Percentiles rank a stretch among this genome's conserved stretches.
Conservation (phyloP, 2,329 filamentous ascomycete genomes). For the Aspergillus versicolor region DNA sequence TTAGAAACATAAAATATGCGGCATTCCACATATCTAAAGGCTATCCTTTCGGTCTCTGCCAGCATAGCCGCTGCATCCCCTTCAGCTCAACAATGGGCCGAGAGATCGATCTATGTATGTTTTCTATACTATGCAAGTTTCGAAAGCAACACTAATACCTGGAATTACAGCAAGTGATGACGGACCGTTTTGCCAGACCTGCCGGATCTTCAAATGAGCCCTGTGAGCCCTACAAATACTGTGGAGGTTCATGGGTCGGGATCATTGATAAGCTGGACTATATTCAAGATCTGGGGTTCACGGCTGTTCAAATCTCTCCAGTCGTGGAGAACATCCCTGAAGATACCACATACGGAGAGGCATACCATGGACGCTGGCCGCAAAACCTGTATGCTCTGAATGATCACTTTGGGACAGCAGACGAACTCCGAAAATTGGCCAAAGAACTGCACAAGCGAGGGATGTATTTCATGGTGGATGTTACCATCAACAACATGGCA, state of each 20-base stretch:
- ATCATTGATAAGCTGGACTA: slow-evolving; percentile 54
- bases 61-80: slow-evolving; percentile 7
- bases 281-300: slow-evolving; percentile 46
- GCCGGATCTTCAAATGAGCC: slow-evolving; percentile 35
- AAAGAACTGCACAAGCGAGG: slow-evolving; percentile 42
- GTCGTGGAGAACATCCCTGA: slow-evolving; percentile 36
- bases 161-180: slow-evolving; percentile 48
- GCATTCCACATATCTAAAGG: neutral
- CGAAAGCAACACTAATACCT: neutral
- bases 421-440: slow-evolving; percentile 45
- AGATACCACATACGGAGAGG: slow-evolving; percentile 37
- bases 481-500: slow-evolving; percentile 42
- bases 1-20: neutral
- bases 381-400: slow-evolving; percentile 48
- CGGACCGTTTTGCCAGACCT: slow-evolving; percentile 55
- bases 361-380: slow-evolving; percentile 50
- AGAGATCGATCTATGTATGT: slow-evolving; percentile 52
- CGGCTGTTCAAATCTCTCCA: slow-evolving; percentile 39
- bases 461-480: slow-evolving; percentile 53
- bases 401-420: slow-evolving; percentile 45
- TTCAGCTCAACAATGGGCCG: slow-evolving; percentile 46
- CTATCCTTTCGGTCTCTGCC: neutral
- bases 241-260: slow-evolving; percentile 61
- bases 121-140: neutral
- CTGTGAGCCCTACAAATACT: slow-evolving; percentile 45